Evolutionary conservation across 345 rosid species (phyloP).

Genomic region (Eucalyptus regnans): DNA sequence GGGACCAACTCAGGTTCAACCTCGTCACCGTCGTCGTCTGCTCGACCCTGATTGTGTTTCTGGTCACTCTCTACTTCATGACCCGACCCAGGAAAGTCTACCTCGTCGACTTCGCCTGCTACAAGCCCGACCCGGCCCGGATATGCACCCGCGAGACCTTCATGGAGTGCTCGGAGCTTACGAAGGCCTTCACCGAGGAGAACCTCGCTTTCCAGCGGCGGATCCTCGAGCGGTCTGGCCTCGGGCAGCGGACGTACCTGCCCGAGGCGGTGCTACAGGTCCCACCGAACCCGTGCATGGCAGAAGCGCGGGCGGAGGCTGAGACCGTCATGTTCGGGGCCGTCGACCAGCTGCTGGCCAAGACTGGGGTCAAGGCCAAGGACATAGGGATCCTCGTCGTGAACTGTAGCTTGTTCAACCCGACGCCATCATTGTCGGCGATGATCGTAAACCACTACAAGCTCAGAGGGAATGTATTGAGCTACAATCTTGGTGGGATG

Average conservation of each 20-base stretch:
- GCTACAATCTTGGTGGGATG: conserved; percentile 27
- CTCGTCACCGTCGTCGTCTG: not conserved
- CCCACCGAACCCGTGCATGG: conserved; percentile 4
- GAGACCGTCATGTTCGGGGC: conserved; percentile 19
- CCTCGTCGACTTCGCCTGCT: conserved; percentile 20
- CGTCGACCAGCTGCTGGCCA: conserved; percentile 14
- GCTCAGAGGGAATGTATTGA: conserved; percentile 17
- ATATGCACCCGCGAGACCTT: conserved; percentile 8
- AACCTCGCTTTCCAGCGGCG: conserved; percentile 12
- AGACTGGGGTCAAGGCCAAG: conserved; percentile 16
- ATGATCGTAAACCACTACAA: conserved; percentile 25
- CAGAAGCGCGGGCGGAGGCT: conserved; percentile 20
- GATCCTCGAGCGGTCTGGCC: conserved; percentile 22
- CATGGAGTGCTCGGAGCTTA: not conserved
- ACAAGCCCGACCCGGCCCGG: conserved; percentile 11
- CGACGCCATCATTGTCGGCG: conserved; percentile 23
- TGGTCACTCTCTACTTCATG: conserved; percentile 3
- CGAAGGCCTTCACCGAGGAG: conserved; percentile 5
- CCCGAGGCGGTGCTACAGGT: conserved; percentile 4
- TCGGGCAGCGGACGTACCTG: conserved; percentile 10
- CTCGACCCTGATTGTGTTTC: not conserved
- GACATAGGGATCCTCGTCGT: conserved; percentile 30
- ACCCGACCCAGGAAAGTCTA: conserved; percentile 7
- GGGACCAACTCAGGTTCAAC: conserved; percentile 1
- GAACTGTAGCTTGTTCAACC: conserved; percentile 23